phyloP scores from a whole-genome alignment of 306 rosid genomes.

The Gastrolobium villosum region DNA sequence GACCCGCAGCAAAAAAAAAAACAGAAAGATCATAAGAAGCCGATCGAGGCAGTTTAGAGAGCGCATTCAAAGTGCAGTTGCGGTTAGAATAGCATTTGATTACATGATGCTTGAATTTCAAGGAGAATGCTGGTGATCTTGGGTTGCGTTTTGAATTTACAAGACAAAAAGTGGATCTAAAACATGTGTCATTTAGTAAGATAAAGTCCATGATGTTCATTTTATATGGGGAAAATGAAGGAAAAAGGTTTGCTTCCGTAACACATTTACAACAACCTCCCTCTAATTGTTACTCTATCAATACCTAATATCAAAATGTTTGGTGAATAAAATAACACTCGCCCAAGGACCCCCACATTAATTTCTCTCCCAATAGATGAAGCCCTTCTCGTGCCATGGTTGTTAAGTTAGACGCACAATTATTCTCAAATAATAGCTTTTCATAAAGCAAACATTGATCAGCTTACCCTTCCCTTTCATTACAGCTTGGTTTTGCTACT shows the following conservation, averaged over 20 bases:
- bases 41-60: constrained; percentile 45
- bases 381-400: constrained; percentile 50
- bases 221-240: background rate
- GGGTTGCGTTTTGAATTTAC: constrained; percentile 47
- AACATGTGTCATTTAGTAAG: constrained; percentile 53
- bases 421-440: constrained; percentile 42
- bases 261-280: constrained; percentile 81
- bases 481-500: constrained; percentile 51
- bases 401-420: constrained; percentile 54
- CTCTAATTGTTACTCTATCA: constrained; percentile 70
- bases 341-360: constrained; percentile 34
- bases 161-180: constrained; percentile 52
- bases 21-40: constrained; percentile 38
- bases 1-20: no score
- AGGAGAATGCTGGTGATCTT: constrained; percentile 42
- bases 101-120: constrained; percentile 60
- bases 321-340: constrained; percentile 60
- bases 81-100: constrained; percentile 68
- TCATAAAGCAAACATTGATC: constrained; percentile 43
- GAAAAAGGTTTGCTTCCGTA: constrained; percentile 72
- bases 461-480: constrained; percentile 65
- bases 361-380: constrained; percentile 37
- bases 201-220: constrained; percentile 49
- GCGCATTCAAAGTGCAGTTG: constrained; percentile 56
- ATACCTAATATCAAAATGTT: constrained; percentile 49